These are phyloP conservation scores for Kondoa malvinella DNA, from an alignment of 768 basidiomycete species.

Conservation along the genomic window DNA sequence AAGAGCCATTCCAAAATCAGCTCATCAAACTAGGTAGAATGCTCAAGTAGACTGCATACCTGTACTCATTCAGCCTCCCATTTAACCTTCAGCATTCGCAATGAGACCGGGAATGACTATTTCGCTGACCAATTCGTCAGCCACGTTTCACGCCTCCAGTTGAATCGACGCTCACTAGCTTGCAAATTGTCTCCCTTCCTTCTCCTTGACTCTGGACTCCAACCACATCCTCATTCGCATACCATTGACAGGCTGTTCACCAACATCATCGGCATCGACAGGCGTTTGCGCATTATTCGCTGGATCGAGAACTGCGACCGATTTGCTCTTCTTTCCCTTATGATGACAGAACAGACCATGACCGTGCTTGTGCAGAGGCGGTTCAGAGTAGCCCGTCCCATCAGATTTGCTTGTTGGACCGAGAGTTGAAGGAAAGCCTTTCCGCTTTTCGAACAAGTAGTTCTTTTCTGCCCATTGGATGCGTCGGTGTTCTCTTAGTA, in stretches of 20 bases:
- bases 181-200: conserved; percentile 15
- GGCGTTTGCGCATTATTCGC: not conserved
- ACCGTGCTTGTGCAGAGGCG: conserved; percentile 11
- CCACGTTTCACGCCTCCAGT: not conserved
- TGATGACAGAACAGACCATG: conserved; percentile 22
- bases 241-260: not conserved
- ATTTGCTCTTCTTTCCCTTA: conserved; percentile 7
- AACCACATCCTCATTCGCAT: conserved; percentile 17
- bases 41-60: too few species aligned
- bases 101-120: not conserved
- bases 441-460: conserved; percentile 15
- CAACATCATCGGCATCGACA: not conserved
- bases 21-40: too few species aligned
- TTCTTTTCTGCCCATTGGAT: conserved; percentile 8
- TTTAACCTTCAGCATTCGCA: too few species aligned
- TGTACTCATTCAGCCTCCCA: too few species aligned
- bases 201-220: conserved; percentile 14
- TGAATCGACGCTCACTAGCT: conserved; percentile 1
- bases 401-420: conserved; percentile 10
- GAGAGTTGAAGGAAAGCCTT: conserved; percentile 17
- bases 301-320: not conserved
- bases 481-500: not conserved
- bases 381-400: conserved; percentile 9
- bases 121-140: not conserved
- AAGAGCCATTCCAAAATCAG: too few species aligned